These are phyloP conservation scores for Geosmithia flava DNA, from an alignment of 2,329 filamentous ascomycete species.

Conservation along the genomic window DNA sequence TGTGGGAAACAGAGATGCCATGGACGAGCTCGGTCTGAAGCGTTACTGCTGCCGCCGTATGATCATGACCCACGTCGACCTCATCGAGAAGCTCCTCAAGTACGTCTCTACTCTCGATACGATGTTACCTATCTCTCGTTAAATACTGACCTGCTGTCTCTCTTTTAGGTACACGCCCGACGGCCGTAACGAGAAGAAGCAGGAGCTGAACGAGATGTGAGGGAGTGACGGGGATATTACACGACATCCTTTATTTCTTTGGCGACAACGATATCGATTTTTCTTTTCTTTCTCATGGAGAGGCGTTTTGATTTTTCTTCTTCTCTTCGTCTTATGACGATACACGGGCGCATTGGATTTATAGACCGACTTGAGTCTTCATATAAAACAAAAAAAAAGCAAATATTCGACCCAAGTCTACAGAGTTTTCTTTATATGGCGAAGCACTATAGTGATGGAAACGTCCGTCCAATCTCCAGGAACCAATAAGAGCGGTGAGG, in stretches of 20 bases:
- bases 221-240: not conserved
- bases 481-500: too few relatives aligned
- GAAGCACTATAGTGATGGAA: too few relatives aligned
- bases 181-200: constrained; percentile 51
- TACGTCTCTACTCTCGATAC: constrained; percentile 29
- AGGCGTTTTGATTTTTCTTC: not conserved
- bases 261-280: not conserved
- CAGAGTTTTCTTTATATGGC: too few relatives aligned
- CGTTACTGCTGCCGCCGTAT: constrained; percentile 98
- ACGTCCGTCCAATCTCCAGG: too few relatives aligned
- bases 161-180: constrained; percentile 45
- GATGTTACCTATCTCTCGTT: not conserved
- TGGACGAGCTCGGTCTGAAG: constrained; percentile 87
- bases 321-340: not conserved
- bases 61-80: constrained; percentile 98
- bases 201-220: constrained; percentile 22
- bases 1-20: constrained; percentile 62
- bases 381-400: not conserved
- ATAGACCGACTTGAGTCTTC: too few relatives aligned
- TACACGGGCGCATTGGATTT: not conserved
- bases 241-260: not conserved
- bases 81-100: constrained; percentile 97
- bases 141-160: not conserved
- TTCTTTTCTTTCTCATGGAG: not conserved
- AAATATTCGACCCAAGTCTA: too few relatives aligned